Evolutionary conservation across 768 basidiomycete species (phyloP).

Genomic region (Amanita jacksonii): DNA sequence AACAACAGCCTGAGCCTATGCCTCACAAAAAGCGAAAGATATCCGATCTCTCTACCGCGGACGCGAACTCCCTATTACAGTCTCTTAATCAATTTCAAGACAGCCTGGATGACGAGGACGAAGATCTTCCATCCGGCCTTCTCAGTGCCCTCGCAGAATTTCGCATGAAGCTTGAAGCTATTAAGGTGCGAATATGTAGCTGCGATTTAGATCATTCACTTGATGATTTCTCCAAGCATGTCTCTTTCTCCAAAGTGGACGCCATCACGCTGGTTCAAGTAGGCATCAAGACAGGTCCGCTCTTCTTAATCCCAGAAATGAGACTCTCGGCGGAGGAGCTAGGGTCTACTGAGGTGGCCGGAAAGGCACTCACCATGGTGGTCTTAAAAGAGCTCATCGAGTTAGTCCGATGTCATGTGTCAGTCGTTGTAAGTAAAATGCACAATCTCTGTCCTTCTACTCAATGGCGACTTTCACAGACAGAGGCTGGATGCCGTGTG

Average conservation of each 20-base stretch:
- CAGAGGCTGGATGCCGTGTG: conserved; percentile 14
- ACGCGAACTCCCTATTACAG: conserved; percentile 9
- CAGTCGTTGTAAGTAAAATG: conserved; percentile 12
- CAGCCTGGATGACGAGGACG: conserved; percentile 13
- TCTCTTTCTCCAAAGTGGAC: conserved; percentile 11
- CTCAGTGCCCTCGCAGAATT: conserved; percentile 7
- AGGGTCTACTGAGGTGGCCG: conserved; percentile 1
- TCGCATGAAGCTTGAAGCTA: conserved; percentile 4
- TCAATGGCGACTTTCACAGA: conserved; percentile 8
- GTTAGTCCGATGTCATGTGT: conserved; percentile 12
- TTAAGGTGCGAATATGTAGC: conserved; percentile 1
- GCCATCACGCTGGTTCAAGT: conserved; percentile 5
- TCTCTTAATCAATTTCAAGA: conserved; percentile 9
- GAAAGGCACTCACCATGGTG: background rate
- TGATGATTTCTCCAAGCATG: conserved; percentile 2
- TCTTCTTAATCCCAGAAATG: conserved; percentile 10
- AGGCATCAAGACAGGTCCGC: conserved; percentile 10
- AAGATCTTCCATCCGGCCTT: conserved; percentile 11
- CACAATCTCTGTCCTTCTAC: background rate
- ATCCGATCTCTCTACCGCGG: conserved; percentile 9
- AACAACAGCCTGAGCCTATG: too few species aligned
- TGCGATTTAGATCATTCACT: too few species aligned
- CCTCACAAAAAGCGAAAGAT: conserved; percentile 5
- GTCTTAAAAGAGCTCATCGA: conserved; percentile 9
- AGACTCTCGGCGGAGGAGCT: background rate